Evolutionary conservation across 169 alveolate species (phyloP).

Genomic region (Cryptosporidium meleagridis): DNA sequence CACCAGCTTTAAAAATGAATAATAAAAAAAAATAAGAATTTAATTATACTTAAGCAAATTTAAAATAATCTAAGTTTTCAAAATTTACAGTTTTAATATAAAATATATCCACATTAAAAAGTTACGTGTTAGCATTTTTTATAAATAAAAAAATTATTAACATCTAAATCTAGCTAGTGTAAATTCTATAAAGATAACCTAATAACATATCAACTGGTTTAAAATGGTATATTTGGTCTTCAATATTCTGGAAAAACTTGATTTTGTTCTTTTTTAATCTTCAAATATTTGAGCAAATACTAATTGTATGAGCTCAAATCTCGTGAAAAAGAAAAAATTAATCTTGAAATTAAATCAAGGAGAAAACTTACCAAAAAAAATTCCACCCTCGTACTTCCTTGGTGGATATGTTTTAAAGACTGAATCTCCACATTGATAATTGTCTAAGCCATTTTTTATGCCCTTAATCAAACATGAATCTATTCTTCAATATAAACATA

Average conservation of each 20-base stretch:
- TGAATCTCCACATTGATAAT: neutral
- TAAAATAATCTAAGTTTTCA: too few relatives aligned
- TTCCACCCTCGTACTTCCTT: slow-evolving; percentile 39
- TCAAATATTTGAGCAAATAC: neutral
- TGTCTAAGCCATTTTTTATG: neutral
- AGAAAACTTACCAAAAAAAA: slow-evolving; percentile 26
- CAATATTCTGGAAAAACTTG: too few relatives aligned
- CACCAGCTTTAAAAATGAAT: too few relatives aligned
- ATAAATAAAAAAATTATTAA: too few relatives aligned
- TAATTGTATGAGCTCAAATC: neutral
- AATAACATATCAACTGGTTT: too few relatives aligned
- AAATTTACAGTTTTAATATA: too few relatives aligned
- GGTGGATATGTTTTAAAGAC: slow-evolving; percentile 3
- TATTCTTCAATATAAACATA: neutral
- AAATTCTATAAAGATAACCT: neutral
- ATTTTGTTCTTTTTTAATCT: too few relatives aligned
- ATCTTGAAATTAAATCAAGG: neutral
- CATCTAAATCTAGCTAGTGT: neutral
- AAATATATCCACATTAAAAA: neutral
- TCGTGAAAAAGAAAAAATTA: neutral
- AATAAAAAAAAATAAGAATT: too few relatives aligned
- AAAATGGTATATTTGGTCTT: neutral
- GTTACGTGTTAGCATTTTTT: neutral
- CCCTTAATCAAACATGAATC: neutral
- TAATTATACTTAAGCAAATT: too few relatives aligned